These are phyloP conservation scores for Pseudogymnoascus sp. DNA, from an alignment of 2,329 filamentous ascomycete genomes.

Conservation along the genomic window DNA sequence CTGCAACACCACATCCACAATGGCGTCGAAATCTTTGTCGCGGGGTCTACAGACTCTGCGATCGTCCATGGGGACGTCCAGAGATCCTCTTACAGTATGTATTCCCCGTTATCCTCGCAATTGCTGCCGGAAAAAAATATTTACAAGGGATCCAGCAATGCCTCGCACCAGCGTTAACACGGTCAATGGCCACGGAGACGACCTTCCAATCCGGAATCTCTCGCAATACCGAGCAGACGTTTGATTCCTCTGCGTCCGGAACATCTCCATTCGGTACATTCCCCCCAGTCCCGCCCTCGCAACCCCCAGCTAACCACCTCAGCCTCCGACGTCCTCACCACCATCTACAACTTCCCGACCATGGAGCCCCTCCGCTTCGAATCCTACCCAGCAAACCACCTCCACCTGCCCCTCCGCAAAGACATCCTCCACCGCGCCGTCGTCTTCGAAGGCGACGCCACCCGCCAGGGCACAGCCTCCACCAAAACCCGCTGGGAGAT, in stretches of 20 bases:
- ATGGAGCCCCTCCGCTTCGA: conserved; percentile 77
- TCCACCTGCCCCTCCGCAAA: conserved; percentile 77
- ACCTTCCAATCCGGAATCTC: conserved; percentile 20
- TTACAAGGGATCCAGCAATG: conserved; percentile 33
- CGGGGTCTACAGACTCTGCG: conserved; percentile 23
- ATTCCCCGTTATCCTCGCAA: not conserved
- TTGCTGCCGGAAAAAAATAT: conserved; percentile 3
- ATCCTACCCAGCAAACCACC: conserved; percentile 72
- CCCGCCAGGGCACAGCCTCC: conserved; percentile 77
- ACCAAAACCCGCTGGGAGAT: conserved; percentile 79
- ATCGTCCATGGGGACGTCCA: conserved; percentile 21
- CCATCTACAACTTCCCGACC: conserved; percentile 81
- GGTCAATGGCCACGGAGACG: conserved; percentile 43
- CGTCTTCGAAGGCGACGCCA: conserved; percentile 83
- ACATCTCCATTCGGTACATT: not conserved
- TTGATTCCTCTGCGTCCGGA: not conserved
- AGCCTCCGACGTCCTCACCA: conserved; percentile 66
- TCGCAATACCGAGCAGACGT: conserved; percentile 1
- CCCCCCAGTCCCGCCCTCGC: too few relatives aligned
- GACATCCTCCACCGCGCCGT: conserved; percentile 91
- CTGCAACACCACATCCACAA: conserved; percentile 17
- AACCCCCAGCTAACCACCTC: not conserved
- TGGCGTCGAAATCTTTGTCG: conserved; percentile 28
- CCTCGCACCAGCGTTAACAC: conserved; percentile 32
- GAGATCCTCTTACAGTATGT: conserved; percentile 34